Conservation (phyloP, 1,139 yeast species). For the Pichia sp. region DNA sequence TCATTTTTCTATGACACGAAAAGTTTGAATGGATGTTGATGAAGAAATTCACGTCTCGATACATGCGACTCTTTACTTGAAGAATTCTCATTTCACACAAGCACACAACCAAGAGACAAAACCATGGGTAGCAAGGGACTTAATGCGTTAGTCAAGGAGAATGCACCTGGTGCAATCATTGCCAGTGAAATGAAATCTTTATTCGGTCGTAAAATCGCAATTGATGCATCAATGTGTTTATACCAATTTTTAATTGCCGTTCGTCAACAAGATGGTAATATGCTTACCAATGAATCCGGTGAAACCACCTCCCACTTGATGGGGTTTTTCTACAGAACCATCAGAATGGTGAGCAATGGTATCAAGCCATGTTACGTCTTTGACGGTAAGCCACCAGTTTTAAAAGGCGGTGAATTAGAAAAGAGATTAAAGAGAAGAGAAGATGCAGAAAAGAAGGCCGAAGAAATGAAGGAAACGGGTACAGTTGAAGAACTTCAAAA, state of each 20-base stretch:
- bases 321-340: constrained; percentile 94
- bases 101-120: too few relatives aligned
- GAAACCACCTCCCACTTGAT: constrained; percentile 94
- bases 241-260: constrained; percentile 96
- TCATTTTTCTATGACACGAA: too few relatives aligned
- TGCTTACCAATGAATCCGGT: constrained; percentile 82
- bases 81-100: too few relatives aligned
- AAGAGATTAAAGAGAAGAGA: constrained; percentile 80
- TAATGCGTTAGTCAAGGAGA: constrained; percentile 77
- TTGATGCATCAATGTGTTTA: constrained; percentile 82
- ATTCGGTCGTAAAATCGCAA: constrained; percentile 94
- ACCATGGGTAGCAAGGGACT: constrained; percentile 74
- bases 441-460: constrained; percentile 76
- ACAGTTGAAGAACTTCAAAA: constrained; percentile 73
- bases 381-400: constrained; percentile 91
- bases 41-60: too few relatives aligned
- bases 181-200: constrained; percentile 80
- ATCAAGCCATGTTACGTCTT: constrained; percentile 95
- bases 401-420: constrained; percentile 91
- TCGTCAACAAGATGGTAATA: constrained; percentile 96
- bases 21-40: too few relatives aligned
- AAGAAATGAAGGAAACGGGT: constrained; percentile 75
- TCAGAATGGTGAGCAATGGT: constrained; percentile 85
- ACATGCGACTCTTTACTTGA: too few relatives aligned
- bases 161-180: constrained; percentile 81